Conservation (phyloP, 768 basidiomycete genomes). For the Podaxis sp. region DNA sequence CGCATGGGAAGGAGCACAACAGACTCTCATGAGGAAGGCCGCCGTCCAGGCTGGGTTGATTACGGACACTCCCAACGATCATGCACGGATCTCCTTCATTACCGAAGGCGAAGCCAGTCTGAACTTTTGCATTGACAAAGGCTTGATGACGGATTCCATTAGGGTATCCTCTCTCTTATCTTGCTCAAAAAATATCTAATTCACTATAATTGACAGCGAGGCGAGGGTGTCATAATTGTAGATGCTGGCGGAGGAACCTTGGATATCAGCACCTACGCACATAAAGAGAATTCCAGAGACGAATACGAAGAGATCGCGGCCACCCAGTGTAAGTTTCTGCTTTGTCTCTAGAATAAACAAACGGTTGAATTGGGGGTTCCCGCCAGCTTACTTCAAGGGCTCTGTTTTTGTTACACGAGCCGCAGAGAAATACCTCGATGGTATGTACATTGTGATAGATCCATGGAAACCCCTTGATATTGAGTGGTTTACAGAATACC, state of each 20-base stretch:
- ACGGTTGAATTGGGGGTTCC: no score
- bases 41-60: slow-evolving; percentile 51
- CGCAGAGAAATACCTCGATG: slow-evolving; percentile 33
- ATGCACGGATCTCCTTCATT: slow-evolving; percentile 45
- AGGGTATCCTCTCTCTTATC: slow-evolving; percentile 20
- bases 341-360: not conserved
- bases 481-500: slow-evolving; percentile 27
- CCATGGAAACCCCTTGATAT: not conserved
- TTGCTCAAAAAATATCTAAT: not conserved
- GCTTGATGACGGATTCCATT: slow-evolving; percentile 35
- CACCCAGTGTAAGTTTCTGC: slow-evolving; percentile 29
- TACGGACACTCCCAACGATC: slow-evolving; percentile 32
- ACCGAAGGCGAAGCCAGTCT: slow-evolving; percentile 63
- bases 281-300: slow-evolving; percentile 22
- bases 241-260: slow-evolving; percentile 63
- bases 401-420: slow-evolving; percentile 43
- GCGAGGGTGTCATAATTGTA: slow-evolving; percentile 47
- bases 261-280: slow-evolving; percentile 53
- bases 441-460: slow-evolving; percentile 23
- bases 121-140: slow-evolving; percentile 51
- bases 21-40: slow-evolving; percentile 50
- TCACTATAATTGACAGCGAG: slow-evolving; percentile 27
- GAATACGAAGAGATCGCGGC: slow-evolving; percentile 42
- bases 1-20: slow-evolving; percentile 60
- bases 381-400: slow-evolving; percentile 42